Evolutionary conservation across 2,329 filamentous ascomycete genomes (phyloP).

Genomic region (Neocucurbitaria cava): DNA sequence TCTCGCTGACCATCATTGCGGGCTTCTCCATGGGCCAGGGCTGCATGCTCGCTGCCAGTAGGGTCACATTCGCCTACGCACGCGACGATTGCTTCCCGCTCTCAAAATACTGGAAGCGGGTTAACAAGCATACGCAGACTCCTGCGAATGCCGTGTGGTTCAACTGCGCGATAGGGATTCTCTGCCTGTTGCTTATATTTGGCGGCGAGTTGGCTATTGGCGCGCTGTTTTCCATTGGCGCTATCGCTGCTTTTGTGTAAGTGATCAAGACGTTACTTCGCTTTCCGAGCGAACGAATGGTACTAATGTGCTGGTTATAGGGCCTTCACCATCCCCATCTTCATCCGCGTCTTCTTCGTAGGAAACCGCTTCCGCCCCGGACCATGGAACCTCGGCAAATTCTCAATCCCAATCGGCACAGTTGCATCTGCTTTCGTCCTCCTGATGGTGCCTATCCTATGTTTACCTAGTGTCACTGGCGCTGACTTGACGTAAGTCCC

Average conservation of each 20-base stretch:
- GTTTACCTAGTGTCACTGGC: conserved; percentile 66
- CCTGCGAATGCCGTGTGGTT: conserved; percentile 76
- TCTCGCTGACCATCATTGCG: conserved; percentile 71
- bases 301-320: not conserved
- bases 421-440: conserved; percentile 66
- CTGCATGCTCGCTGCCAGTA: conserved; percentile 71
- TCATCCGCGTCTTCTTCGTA: conserved; percentile 66
- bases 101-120: conserved; percentile 64
- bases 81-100: conserved; percentile 74
- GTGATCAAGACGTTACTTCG: conserved; percentile 8
- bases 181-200: conserved; percentile 70
- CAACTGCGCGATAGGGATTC: conserved; percentile 65
- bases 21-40: conserved; percentile 77
- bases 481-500: conserved; percentile 57
- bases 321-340: conserved; percentile 64
- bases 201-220: conserved; percentile 68
- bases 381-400: conserved; percentile 71
- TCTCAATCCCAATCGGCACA: conserved; percentile 64
- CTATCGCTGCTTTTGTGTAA: conserved; percentile 69
- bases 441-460: conserved; percentile 73
- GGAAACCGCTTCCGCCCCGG: conserved; percentile 69
- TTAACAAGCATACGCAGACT: conserved; percentile 67
- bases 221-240: conserved; percentile 74
- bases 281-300: not conserved
- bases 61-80: conserved; percentile 76